Evolutionary conservation across 768 basidiomycete species (phyloP), one percentile per base, ranked within the genome.

Genomic region (Artomyces pyxidatus): DNA sequence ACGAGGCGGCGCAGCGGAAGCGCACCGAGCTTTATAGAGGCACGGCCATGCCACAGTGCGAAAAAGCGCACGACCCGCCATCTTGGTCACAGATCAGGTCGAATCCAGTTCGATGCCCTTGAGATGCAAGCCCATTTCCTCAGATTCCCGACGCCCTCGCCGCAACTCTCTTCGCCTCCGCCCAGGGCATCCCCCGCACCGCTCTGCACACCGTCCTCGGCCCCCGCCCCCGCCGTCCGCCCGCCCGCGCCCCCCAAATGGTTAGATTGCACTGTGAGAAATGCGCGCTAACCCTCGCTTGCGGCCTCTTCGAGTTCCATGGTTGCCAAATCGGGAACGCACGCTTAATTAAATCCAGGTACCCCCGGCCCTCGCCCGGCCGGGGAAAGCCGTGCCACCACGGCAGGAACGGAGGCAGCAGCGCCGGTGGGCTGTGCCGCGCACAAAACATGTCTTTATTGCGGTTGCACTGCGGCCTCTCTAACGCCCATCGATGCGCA

Each of bases 331-430:
- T 56, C 55, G 52, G 50, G 55, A 49, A 38, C 48, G 35, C 38
- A 25, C 46, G 53, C 53, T 56, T 56, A 54, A 56, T 56, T 56
- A 56, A 56, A 46, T 52, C 54, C 54, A 54, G 55, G 55, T 46
- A 56, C 55, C 26, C 35, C 32, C 32, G 32, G 32, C 12, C 14
- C 32, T 17, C 32, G 14, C 5, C 32, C 32, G 32, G 32, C 32
- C 32, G 32, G 32, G 14, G 32, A 35, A 17, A 17, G 14, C 14
- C 32, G 32, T 35, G 32, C 32, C 32, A 35, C 32, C 32, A 35
- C 14, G 32, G 32, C 32, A 17, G 32, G 14, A 14, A 29, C 19
- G 25, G 17, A 14, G n/a, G n/a, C 21, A 14, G 6, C 22, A 44
- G 14, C 42, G 23, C 23, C 28, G 25, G 43, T n/a, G n/a, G 28